Evolutionary conservation across 495 filamentous ascomycete genomes (phyloP).

Genomic region (Evansstolkia leycettana): DNA sequence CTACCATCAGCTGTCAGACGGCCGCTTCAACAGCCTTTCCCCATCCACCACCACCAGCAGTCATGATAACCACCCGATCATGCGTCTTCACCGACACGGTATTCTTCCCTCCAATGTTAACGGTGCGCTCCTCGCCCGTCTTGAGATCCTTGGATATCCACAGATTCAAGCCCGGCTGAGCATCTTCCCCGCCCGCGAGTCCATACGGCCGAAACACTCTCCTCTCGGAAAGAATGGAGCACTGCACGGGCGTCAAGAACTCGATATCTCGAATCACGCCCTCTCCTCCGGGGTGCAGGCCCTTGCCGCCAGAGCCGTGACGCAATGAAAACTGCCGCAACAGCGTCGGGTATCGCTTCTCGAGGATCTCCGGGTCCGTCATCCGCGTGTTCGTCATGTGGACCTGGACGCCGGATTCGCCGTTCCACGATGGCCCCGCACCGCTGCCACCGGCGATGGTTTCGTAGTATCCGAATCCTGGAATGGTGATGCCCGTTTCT

Average conservation of each 20-base stretch:
- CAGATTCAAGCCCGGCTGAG: slow-evolving; percentile 65
- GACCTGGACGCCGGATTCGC: slow-evolving; percentile 80
- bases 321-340: slow-evolving; percentile 75
- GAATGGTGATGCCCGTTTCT: slow-evolving; percentile 66
- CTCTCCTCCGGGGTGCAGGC: slow-evolving; percentile 72
- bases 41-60: slow-evolving; percentile 43
- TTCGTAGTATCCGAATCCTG: slow-evolving; percentile 97
- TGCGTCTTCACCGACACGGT: slow-evolving; percentile 76
- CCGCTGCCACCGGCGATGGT: slow-evolving; percentile 91
- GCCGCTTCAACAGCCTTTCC: too few species aligned
- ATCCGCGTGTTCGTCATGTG: slow-evolving; percentile 99
- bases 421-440: slow-evolving; percentile 77
- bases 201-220: slow-evolving; percentile 84
- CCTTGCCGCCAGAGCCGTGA: slow-evolving; percentile 51
- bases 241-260: slow-evolving; percentile 79
- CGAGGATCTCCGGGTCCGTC: slow-evolving; percentile 92
- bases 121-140: slow-evolving; percentile 47
- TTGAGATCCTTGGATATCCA: slow-evolving; percentile 60
- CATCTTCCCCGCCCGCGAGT: slow-evolving; percentile 75
- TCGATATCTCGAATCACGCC: slow-evolving; percentile 92
- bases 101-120: slow-evolving; percentile 91
- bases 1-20: too few species aligned
- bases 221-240: slow-evolving; percentile 78
- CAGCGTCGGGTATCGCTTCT: slow-evolving; percentile 82
- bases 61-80: slow-evolving; percentile 71